Evolutionary conservation across 768 basidiomycete species (phyloP).

Genomic region (Hygrocybe coccinea): DNA sequence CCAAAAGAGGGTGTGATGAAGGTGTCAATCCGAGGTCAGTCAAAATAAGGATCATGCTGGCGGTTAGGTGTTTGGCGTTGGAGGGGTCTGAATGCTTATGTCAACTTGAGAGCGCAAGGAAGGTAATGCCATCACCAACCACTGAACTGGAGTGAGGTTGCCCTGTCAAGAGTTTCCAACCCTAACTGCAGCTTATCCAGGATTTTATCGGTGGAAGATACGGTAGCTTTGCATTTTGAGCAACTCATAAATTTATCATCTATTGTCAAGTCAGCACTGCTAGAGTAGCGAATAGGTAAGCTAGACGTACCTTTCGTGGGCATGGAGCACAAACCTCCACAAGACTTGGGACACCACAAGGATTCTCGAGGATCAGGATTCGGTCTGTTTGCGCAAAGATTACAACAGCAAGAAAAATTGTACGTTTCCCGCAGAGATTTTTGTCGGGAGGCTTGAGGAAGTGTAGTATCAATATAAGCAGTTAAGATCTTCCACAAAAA

Average conservation of each 20-base stretch:
- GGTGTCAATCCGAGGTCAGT: constrained; percentile 54
- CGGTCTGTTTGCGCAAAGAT: constrained; percentile 40
- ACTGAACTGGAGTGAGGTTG: constrained; percentile 52
- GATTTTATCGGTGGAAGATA: constrained; percentile 47
- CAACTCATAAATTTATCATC: constrained; percentile 51
- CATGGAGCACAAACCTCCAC: constrained; percentile 58
- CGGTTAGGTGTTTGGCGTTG: constrained; percentile 55
- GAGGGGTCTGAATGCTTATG: constrained; percentile 42
- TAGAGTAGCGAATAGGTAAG: not conserved
- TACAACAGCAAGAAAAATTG: constrained; percentile 69
- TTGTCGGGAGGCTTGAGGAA: constrained; percentile 54
- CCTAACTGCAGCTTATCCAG: constrained; percentile 64
- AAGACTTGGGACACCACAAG: constrained; percentile 63
- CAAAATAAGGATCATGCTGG: constrained; percentile 62
- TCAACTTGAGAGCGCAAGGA: not conserved
- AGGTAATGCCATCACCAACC: constrained; percentile 33
- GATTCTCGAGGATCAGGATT: constrained; percentile 61
- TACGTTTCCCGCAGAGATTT: constrained; percentile 65
- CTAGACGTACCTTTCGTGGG: constrained; percentile 53
- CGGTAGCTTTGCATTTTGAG: constrained; percentile 46
- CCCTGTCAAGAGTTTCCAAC: constrained; percentile 72
- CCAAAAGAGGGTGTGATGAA: constrained; percentile 73
- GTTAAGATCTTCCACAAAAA: constrained; percentile 56
- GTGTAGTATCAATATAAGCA: constrained; percentile 80
- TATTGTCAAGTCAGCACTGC: constrained; percentile 18